Percentiles rank a stretch among this genome's conserved stretches.
These are phyloP conservation scores for Hebeloma cylindrosporum DNA, from an alignment of 768 basidiomycete species.

Conservation along the genomic window DNA sequence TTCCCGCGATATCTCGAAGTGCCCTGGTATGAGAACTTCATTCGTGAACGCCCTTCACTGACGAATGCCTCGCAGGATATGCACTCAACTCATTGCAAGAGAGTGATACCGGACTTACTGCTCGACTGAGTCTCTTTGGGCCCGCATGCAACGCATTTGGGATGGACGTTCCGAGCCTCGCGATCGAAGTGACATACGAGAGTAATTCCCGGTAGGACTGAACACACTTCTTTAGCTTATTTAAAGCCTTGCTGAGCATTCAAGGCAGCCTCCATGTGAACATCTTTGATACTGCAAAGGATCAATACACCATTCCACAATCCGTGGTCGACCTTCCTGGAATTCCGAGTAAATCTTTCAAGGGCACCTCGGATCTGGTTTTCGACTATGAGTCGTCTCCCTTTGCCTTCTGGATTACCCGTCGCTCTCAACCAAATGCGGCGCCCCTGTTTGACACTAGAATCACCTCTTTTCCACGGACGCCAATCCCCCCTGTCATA, in stretches of 20 bases:
- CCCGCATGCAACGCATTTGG: conserved; percentile 66
- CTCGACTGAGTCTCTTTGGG: conserved; percentile 54
- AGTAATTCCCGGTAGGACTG: conserved; percentile 45
- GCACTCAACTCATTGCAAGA: conserved; percentile 43
- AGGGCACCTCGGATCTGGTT: conserved; percentile 54
- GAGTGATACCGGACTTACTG: conserved; percentile 50
- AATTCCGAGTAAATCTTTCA: conserved; percentile 33
- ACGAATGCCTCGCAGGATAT: conserved; percentile 45
- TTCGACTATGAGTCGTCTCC: conserved; percentile 67
- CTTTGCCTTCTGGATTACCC: conserved; percentile 81
- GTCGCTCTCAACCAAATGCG: conserved; percentile 54
- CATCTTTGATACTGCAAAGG: conserved; percentile 57
- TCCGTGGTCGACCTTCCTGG: conserved; percentile 46
- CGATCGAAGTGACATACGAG: conserved; percentile 69
- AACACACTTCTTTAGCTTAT: neutral
- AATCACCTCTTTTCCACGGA: conserved; percentile 54
- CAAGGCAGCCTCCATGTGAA: conserved; percentile 60
- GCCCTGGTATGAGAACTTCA: conserved; percentile 16
- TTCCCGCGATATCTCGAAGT: conserved; percentile 18
- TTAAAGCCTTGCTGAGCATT: neutral
- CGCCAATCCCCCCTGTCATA: conserved; percentile 59
- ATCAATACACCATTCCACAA: conserved; percentile 70
- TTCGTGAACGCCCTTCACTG: conserved; percentile 6
- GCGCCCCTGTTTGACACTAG: conserved; percentile 73
- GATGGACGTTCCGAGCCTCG: conserved; percentile 53